Conservation (phyloP, 495 filamentous ascomycete species). For the Lasiosphaeriaceae sp. region DNA sequence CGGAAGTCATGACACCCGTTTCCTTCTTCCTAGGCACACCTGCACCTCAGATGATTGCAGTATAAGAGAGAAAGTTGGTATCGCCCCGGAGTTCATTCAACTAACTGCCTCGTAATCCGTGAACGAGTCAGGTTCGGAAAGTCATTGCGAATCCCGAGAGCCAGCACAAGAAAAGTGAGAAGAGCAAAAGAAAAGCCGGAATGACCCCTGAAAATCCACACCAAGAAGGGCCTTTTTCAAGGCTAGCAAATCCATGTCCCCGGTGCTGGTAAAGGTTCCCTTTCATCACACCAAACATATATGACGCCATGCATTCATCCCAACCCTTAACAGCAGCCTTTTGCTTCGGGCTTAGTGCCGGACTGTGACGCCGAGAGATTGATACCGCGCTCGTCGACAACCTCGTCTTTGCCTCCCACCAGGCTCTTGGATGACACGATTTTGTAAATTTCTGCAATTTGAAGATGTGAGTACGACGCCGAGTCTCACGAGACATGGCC, state of each 20-base stretch:
- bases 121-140: constrained; percentile 19
- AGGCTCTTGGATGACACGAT: constrained; percentile 98
- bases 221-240: constrained; percentile 30
- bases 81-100: constrained; percentile 26
- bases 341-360: constrained; percentile 58
- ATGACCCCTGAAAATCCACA: constrained; percentile 24
- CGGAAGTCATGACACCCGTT: not conserved
- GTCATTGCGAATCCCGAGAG: constrained; percentile 21
- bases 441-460: constrained; percentile 87
- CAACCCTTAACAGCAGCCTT: constrained; percentile 77
- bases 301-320: constrained; percentile 46
- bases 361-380: not conserved
- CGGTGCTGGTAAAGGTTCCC: constrained; percentile 31
- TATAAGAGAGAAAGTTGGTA: constrained; percentile 17
- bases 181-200: constrained; percentile 30
- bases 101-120: constrained; percentile 30
- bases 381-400: not conserved
- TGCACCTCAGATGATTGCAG: not conserved
- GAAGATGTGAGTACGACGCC: not conserved
- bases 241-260: constrained; percentile 34
- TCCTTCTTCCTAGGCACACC: not conserved
- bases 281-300: constrained; percentile 39
- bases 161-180: constrained; percentile 25
- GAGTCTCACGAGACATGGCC: not conserved
- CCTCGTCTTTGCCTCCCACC: constrained; percentile 70